Base-by-base conservation (phyloP, 2,329 filamentous ascomycete species). In the Trichoderma breve region DNA sequence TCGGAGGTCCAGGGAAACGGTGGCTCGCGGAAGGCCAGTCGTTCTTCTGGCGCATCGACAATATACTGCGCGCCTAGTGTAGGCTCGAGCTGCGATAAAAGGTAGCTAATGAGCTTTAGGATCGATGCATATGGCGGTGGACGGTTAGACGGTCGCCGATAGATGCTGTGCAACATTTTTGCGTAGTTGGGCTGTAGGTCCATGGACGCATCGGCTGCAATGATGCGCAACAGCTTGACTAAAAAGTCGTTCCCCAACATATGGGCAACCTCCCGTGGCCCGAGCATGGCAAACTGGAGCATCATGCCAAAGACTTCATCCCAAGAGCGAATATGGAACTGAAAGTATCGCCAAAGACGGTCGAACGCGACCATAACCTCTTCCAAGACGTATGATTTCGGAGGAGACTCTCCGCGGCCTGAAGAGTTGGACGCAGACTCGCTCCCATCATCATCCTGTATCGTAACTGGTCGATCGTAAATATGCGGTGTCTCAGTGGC, bases 231-330 rank as follows among this genome's bases (percentile, higher is more conserved):
- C 32, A 88, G 84, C 74, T 84, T 89, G 53, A 83, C 78, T 24
- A 95, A 82, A 75, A 90, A 92, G 28, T 88, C 86, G 36, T 86
- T 83, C 12, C 89, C 86, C 28, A 95, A 83, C 28, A 94, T 83
- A 6, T 86, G 78, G 2, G 84, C 83, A 24, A 87, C 84, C 78
- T 93, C 90, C 6, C 84, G 79, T 3, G 83, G 80, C 1, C 92
- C 91, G 70, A 93, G 80, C 60, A 83, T 84, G 15, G 89, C 89
- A 77, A 95, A 91, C n/a, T 83, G 83, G n/a, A 87, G 78, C 73
- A 95, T 84, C n/a, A 92, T 86, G 14, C 87, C 87, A 78, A 95
- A 95, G 72, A 91, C 91, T 76, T 95, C 92, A 55, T 90, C 88
- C 93, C 93, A 96, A 3, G 92, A 87, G 71, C 90, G 88, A 32